Evolutionary conservation across 306 rosid species (phyloP).

Genomic region (Canavalia ensiformis): DNA sequence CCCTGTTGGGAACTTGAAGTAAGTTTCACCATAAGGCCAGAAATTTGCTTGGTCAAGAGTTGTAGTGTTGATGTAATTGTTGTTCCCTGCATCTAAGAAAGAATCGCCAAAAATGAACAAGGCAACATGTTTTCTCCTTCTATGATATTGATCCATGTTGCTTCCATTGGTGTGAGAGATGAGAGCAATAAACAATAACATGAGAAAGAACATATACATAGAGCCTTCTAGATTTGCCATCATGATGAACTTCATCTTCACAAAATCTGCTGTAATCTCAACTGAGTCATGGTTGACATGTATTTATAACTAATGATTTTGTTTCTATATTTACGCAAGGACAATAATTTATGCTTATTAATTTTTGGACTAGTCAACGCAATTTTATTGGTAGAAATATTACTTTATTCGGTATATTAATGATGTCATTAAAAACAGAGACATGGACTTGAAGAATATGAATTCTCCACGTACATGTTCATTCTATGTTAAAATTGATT

Average conservation of each 20-base stretch:
- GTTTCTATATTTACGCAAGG: not conserved
- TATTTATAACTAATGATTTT: slow-evolving; percentile 13
- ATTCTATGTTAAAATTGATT: not conserved
- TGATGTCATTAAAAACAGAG: slow-evolving; percentile 9
- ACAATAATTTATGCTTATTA: not conserved
- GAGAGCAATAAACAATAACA: slow-evolving; percentile 35
- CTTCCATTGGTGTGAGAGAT: slow-evolving; percentile 43
- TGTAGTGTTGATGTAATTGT: slow-evolving; percentile 94
- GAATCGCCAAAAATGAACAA: slow-evolving; percentile 93
- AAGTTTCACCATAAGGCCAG: slow-evolving; percentile 90
- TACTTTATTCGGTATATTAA: not conserved
- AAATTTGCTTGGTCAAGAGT: slow-evolving; percentile 90
- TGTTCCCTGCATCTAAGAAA: slow-evolving; percentile 88
- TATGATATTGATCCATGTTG: not conserved
- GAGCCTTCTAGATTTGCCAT: slow-evolving; percentile 47
- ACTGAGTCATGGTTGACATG: slow-evolving; percentile 19
- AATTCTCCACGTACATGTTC: not conserved
- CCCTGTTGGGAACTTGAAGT: slow-evolving; percentile 83
- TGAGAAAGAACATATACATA: slow-evolving; percentile 51
- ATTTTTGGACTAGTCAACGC: slow-evolving; percentile 41
- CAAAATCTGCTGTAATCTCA: slow-evolving; percentile 14
- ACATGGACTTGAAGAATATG: slow-evolving; percentile 1
- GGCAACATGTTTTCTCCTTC: slow-evolving; percentile 45
- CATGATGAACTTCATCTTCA: slow-evolving; percentile 45
- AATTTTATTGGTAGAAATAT: not conserved